Conservation (phyloP, 257 asterid genomes). For the Plantago elongata region DNA sequence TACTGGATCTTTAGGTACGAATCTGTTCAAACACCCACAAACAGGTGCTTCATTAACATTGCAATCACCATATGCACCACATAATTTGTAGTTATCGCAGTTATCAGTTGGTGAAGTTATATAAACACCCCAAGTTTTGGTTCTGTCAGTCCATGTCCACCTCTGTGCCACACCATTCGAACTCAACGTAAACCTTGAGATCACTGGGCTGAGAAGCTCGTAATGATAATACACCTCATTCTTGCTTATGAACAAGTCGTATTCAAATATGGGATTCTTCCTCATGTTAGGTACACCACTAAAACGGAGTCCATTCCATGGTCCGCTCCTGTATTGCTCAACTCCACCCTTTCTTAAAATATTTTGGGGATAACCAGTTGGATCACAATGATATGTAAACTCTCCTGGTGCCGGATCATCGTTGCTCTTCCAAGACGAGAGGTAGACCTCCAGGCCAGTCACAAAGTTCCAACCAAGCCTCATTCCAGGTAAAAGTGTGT, state of each 20-base stretch:
- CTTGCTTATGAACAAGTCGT: slow-evolving; percentile 13
- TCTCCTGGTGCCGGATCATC: slow-evolving; percentile 40
- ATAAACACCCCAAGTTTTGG: slow-evolving; percentile 20
- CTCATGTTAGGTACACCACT: slow-evolving; percentile 22
- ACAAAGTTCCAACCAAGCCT: slow-evolving; percentile 34
- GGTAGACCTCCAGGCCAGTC: slow-evolving; percentile 24
- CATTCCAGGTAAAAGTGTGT: slow-evolving; percentile 47
- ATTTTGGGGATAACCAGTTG: slow-evolving; percentile 33
- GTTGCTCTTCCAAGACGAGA: slow-evolving; percentile 37
- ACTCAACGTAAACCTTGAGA: slow-evolving; percentile 18
- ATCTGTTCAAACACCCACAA: slow-evolving; percentile 29
- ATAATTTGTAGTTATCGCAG: slow-evolving; percentile 28
- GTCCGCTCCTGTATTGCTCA: slow-evolving; percentile 21
- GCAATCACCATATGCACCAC: slow-evolving; percentile 27
- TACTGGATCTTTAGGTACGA: slow-evolving; percentile 19
- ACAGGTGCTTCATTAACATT: slow-evolving; percentile 17
- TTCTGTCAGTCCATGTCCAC: slow-evolving; percentile 25
- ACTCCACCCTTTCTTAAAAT: slow-evolving; percentile 9
- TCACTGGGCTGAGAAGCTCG: slow-evolving; percentile 24
- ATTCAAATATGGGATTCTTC: slow-evolving; percentile 11
- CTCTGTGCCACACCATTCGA: slow-evolving; percentile 20
- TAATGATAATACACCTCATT: slow-evolving; percentile 24
- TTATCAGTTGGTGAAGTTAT: slow-evolving; percentile 22
- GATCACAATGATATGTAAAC: slow-evolving; percentile 27
- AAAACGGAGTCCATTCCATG: slow-evolving; percentile 42